A percentile compares a stretch with the other conserved stretches of the same genome.
Conservation (phyloP, 805 yeast species). For the Komagataella mondaviorum region DNA sequence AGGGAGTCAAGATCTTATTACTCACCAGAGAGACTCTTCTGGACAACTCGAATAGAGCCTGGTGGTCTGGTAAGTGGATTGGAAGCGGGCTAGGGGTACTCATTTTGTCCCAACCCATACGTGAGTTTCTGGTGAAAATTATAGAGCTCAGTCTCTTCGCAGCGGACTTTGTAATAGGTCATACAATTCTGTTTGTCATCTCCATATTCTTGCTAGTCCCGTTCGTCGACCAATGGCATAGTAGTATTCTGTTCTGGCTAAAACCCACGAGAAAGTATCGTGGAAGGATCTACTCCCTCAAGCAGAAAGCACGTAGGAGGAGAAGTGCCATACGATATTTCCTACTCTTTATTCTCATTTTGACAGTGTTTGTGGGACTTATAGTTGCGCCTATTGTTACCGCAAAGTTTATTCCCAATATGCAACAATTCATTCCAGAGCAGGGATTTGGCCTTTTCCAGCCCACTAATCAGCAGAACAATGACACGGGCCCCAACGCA, state of each 20-base stretch:
- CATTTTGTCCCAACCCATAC: conserved; percentile 26
- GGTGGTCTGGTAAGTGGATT: conserved; percentile 45
- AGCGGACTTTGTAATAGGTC: conserved; percentile 33
- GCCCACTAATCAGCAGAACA: conserved; percentile 45
- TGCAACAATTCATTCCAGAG: conserved; percentile 6
- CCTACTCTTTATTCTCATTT: conserved; percentile 26
- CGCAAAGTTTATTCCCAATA: conserved; percentile 30
- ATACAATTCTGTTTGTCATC: conserved; percentile 23
- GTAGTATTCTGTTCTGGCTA: conserved; percentile 36
- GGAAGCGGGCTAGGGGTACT: conserved; percentile 22
- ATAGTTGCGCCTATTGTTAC: conserved; percentile 26
- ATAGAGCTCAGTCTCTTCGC: conserved; percentile 31
- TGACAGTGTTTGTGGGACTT: conserved; percentile 18
- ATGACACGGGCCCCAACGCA: conserved; percentile 51
- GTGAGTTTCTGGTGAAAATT: conserved; percentile 32
- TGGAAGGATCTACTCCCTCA: conserved; percentile 24
- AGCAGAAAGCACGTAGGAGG: conserved; percentile 24
- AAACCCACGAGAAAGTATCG: conserved; percentile 22
- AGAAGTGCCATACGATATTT: conserved; percentile 30
- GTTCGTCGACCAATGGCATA: conserved; percentile 32
- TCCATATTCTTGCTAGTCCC: conserved; percentile 30
- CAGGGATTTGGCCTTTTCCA: conserved; percentile 30
- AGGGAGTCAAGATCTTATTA: conserved; percentile 16
- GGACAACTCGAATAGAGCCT: conserved; percentile 27
- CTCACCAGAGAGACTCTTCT: conserved; percentile 28